Percentiles rank a stretch among this genome's conserved stretches.
Evolutionary conservation across 495 filamentous ascomycete genomes (phyloP).

Genomic region (Podospora didyma): DNA sequence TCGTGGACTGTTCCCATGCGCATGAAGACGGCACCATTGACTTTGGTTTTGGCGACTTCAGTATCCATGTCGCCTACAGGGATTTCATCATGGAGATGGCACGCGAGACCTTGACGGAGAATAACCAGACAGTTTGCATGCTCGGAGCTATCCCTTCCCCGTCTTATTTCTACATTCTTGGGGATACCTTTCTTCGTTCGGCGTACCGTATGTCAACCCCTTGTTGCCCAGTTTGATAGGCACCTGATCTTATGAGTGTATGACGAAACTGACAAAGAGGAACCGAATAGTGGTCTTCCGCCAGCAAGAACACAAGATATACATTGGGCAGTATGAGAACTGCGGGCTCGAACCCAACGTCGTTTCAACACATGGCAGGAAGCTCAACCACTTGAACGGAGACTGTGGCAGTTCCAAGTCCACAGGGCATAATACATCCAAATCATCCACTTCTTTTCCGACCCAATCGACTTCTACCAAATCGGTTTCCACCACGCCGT

Average conservation of each 20-base stretch:
- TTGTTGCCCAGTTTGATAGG: background rate
- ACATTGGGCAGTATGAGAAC: constrained; percentile 16
- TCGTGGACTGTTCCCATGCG: constrained; percentile 50
- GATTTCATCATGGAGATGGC: constrained; percentile 64
- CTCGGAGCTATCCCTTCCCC: constrained; percentile 35
- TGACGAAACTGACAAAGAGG: background rate
- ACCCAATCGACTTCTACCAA: background rate
- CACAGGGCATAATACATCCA: background rate
- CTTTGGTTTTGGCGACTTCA: constrained; percentile 57
- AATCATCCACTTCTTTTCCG: background rate
- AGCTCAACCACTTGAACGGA: constrained; percentile 5
- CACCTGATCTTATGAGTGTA: background rate
- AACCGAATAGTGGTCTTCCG: constrained; percentile 18
- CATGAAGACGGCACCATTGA: constrained; percentile 49
- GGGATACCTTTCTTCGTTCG: constrained; percentile 84
- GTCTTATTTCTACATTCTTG: constrained; percentile 39
- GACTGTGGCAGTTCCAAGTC: constrained; percentile 11
- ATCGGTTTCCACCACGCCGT: background rate
- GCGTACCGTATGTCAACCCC: constrained; percentile 53
- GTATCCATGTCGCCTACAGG: constrained; percentile 62
- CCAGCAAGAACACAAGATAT: constrained; percentile 22
- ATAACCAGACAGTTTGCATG: constrained; percentile 36
- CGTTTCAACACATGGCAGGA: constrained; percentile 15
- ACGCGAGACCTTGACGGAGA: constrained; percentile 16
- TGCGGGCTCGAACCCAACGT: constrained; percentile 22